Base-by-base conservation (phyloP, 2,329 filamentous ascomycete species). In the Alternaria infectoria region DNA sequence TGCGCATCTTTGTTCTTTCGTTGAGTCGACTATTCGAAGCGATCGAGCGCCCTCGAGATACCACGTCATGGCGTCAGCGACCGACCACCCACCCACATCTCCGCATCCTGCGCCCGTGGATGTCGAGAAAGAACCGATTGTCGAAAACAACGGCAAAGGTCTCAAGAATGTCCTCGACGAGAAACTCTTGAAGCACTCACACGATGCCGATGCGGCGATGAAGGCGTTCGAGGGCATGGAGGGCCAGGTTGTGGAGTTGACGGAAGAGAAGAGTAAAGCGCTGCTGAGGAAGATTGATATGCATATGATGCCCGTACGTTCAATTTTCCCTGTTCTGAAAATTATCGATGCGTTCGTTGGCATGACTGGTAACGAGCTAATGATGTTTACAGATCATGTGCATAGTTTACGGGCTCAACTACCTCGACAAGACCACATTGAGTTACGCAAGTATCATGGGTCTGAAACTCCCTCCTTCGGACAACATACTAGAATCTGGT, bases 131-230 rank as follows among this genome's bases (percentile, higher is more conserved):
- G 68, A 69, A 13, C 25, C 62, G 4, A 60, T 64, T 7, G 51
- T 69, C 2, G 55, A 54, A 19, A 54, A 64, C 21, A 55, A 62
- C 5, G 21, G 61, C 59, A 23, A 58, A 58, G 19, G 44, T 49
- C 23, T 57, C 57, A 47, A 54, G 55, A 11, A 69, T 57, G 6
- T 15, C 15, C 61, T 75, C 12, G 67, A 72, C 11, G 69, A 73
- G 40, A 74, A 76, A 58, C 62, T 77, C 2, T 52, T 77, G 57
- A 82, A 86, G 68, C 86, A 87, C 69, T 82, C 84, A 2, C 82
- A 86, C 58, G 86, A 89, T 82, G 87, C 83, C 26, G 87, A 89
- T 69, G 86, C 88, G 61, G 87, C 87, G 26, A 81, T 89, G 83
- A 86, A 87, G 68, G 87, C 85, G 3, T 85, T 88, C 67, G 81